phyloP scores from a whole-genome alignment of 331 rosid species.

The Arachis monticola region DNA sequence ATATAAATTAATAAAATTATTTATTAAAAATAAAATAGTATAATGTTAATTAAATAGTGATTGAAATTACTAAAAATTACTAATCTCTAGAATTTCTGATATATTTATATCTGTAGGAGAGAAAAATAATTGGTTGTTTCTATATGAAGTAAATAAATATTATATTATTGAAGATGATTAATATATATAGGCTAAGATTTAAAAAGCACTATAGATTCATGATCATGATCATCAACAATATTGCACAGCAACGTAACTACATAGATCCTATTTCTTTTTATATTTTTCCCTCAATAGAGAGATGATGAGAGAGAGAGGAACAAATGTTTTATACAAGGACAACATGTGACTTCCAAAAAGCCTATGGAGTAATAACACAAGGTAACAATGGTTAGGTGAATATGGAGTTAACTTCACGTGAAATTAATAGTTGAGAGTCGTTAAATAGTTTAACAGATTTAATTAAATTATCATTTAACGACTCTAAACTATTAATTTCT shows the following conservation, averaged over 20 bases:
- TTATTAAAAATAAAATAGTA: no score
- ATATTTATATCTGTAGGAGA: background rate
- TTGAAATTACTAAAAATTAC: no score
- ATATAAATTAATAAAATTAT: no score
- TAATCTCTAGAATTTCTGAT: background rate
- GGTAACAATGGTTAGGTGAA: background rate
- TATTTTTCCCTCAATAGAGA: conserved; percentile 7
- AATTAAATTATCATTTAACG: no score
- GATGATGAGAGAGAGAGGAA: conserved; percentile 4
- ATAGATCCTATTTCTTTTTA: background rate
- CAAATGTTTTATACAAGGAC: conserved; percentile 35
- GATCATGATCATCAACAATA: conserved; percentile 3
- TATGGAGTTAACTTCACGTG: no score
- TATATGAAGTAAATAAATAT: background rate
- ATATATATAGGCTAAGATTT: conserved; percentile 26
- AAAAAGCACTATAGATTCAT: background rate
- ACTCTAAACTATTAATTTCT: no score
- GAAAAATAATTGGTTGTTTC: background rate
- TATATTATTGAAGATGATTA: background rate
- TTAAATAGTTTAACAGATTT: no score
- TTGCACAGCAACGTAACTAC: background rate
- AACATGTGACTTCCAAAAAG: conserved; percentile 40
- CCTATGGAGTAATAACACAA: conserved; percentile 16
- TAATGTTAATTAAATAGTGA: no score
- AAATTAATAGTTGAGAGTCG: no score